Evolutionary conservation across 1,284 basidiomycete species (phyloP).

Genomic region (Ceratobasidium sp.): DNA sequence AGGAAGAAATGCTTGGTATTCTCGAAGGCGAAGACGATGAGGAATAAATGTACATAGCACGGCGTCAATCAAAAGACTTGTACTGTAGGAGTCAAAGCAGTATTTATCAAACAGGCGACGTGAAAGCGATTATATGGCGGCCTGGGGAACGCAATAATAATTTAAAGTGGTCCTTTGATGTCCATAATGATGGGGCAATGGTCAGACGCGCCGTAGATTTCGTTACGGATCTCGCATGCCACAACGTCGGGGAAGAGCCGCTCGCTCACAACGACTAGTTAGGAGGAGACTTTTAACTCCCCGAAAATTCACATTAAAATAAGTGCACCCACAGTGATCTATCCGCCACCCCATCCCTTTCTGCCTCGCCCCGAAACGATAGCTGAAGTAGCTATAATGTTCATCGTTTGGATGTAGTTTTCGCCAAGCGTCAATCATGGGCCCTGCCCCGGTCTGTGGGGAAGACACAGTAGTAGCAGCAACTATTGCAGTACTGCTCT

Average conservation of each 20-base stretch:
- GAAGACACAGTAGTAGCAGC: background rate
- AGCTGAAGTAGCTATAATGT: constrained; percentile 91
- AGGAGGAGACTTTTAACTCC: constrained; percentile 11
- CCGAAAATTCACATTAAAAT: constrained; percentile 37
- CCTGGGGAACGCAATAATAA: background rate
- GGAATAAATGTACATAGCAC: constrained; percentile 11
- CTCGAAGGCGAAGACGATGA: constrained; percentile 9
- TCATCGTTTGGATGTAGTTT: constrained; percentile 74
- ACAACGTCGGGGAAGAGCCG: constrained; percentile 72
- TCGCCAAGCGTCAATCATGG: constrained; percentile 87
- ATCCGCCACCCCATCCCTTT: constrained; percentile 91
- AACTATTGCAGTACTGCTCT: background rate
- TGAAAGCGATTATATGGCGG: background rate
- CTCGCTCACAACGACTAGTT: constrained; percentile 77
- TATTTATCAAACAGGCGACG: background rate
- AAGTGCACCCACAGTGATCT: constrained; percentile 77
- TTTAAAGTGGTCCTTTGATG: constrained; percentile 56
- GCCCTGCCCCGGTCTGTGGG: constrained; percentile 51
- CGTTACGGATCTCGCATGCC: constrained; percentile 84
- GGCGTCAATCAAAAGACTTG: background rate
- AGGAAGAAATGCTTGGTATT: constrained; percentile 2
- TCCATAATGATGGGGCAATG: constrained; percentile 86
- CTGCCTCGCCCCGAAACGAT: constrained; percentile 81
- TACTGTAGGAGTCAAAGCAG: background rate
- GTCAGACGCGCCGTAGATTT: constrained; percentile 88